Conservation (phyloP, 2,329 filamentous ascomycete genomes). For the Trichoderma hamatum region DNA sequence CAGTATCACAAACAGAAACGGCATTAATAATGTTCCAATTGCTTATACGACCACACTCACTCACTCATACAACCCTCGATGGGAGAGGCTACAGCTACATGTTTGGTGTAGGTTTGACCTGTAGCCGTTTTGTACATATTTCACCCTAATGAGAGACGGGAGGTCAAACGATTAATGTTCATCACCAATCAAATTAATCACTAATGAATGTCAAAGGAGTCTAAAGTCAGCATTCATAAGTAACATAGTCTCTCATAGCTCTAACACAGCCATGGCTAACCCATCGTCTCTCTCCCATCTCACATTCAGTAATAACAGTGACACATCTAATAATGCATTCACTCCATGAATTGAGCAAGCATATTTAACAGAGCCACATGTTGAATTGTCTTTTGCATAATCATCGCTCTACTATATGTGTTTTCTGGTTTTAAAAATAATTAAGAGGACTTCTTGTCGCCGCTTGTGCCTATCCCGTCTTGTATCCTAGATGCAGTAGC, state of each 20-base stretch:
- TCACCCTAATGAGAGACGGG: background rate
- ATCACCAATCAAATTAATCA: background rate
- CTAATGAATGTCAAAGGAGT: background rate
- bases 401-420: background rate
- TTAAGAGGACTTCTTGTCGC: background rate
- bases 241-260: background rate
- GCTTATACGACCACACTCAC: background rate
- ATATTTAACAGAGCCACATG: background rate
- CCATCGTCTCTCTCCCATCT: background rate
- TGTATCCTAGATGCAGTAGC: constrained; percentile 22
- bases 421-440: background rate
- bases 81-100: background rate
- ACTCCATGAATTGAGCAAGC: background rate
- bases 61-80: background rate
- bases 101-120: background rate
- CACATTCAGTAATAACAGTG: background rate
- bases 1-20: background rate
- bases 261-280: background rate
- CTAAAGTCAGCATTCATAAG: background rate
- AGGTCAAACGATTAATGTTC: background rate
- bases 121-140: background rate
- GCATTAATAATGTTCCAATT: background rate
- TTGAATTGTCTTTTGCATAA: constrained; percentile 2
- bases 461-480: constrained; percentile 11
- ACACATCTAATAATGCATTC: constrained; percentile 3